Conservation (phyloP, 106 monocot species). For the Dendrobium catenatum region DNA sequence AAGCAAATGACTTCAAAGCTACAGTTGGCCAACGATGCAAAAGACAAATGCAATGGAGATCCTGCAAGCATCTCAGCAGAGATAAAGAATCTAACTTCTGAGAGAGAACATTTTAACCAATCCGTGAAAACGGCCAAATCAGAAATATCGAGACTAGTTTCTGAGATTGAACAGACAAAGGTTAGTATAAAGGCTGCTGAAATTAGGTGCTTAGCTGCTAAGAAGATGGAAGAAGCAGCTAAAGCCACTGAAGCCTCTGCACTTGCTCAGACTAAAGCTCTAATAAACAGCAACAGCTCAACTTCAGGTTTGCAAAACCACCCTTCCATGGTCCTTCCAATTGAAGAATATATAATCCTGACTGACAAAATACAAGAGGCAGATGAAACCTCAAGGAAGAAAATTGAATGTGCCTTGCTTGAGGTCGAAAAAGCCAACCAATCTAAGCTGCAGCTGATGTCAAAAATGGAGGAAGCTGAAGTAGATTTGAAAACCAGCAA, state of each 20-base stretch:
- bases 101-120: conserved; percentile 53
- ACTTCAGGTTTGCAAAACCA: not conserved
- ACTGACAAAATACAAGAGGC: conserved; percentile 54
- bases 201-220: conserved; percentile 52
- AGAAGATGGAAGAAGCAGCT: conserved; percentile 80
- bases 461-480: conserved; percentile 47
- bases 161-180: conserved; percentile 62
- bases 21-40: conserved; percentile 27
- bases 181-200: conserved; percentile 52
- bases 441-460: conserved; percentile 33
- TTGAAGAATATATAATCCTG: conserved; percentile 54
- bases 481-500: conserved; percentile 39
- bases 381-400: conserved; percentile 52
- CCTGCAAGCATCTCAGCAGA: conserved; percentile 32
- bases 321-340: conserved; percentile 30
- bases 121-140: conserved; percentile 37
- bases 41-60: conserved; percentile 13
- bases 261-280: conserved; percentile 49
- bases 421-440: conserved; percentile 53
- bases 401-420: conserved; percentile 39
- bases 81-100: conserved; percentile 56
- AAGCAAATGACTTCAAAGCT: conserved; percentile 43
- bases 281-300: conserved; percentile 28
- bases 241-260: conserved; percentile 57
- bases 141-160: conserved; percentile 38